A percentile compares a stretch with the other conserved stretches of the same genome.
Evolutionary conservation across 2,329 filamentous ascomycete species (phyloP).

Genomic region (Phialemoniopsis sp.): DNA sequence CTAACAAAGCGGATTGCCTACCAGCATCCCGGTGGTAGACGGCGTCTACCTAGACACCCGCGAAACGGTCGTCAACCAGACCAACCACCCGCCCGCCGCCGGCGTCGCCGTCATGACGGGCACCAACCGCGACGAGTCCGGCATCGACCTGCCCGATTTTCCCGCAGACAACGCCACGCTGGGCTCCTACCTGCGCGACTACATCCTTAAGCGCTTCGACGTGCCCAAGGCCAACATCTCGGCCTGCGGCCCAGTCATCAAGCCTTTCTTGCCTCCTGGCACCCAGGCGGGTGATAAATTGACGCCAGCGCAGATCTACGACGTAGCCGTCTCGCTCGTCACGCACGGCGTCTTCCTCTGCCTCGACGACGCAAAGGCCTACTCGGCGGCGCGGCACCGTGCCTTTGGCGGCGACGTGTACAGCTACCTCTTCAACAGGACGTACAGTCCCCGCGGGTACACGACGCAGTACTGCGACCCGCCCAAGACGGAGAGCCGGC

Average conservation of each 20-base stretch:
- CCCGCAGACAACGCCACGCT: background rate
- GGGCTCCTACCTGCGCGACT: background rate
- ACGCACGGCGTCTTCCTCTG: constrained; percentile 27
- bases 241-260: constrained; percentile 7
- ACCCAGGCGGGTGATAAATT: constrained; percentile 3
- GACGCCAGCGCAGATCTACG: constrained; percentile 18
- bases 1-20: background rate
- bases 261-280: too few species aligned
- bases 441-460: constrained; percentile 25
- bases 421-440: constrained; percentile 33
- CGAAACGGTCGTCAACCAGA: constrained; percentile 19
- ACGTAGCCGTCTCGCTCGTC: constrained; percentile 23
- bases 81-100: constrained; percentile 6
- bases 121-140: constrained; percentile 25
- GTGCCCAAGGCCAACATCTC: constrained; percentile 10
- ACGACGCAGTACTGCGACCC: constrained; percentile 22
- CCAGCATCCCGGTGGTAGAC: constrained; percentile 20
- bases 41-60: constrained; percentile 19
- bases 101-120: constrained; percentile 28
- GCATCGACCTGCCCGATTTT: constrained; percentile 7
- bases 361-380: constrained; percentile 25
- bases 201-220: constrained; percentile 8
- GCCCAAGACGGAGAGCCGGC: constrained; percentile 16
- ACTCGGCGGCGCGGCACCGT: constrained; percentile 23
- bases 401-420: constrained; percentile 23